Evolutionary conservation across 192 early-diverging fungal genomes (phyloP), one percentile per base, ranked within the genome.

Genomic region (Backusella morwellensis): DNA sequence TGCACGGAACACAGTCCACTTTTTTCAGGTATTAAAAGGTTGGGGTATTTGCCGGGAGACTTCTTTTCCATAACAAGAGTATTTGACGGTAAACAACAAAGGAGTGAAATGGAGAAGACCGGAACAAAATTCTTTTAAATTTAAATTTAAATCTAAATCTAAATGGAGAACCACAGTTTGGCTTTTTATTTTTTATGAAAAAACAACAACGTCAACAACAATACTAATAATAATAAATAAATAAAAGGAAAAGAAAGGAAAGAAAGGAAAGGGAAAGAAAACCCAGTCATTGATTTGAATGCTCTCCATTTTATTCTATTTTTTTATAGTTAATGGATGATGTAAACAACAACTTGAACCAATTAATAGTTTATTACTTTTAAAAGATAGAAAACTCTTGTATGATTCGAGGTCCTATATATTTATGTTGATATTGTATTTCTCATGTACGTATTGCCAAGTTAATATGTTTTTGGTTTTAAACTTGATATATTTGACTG

Each of bases 301-400:
- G 26, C 56, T 29, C 56, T 26, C 9, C 26, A 59, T 59, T 59
- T 59, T 59, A 29, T 26, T 59, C 0, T 59, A 5, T 26, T 29
- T 63, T 63, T 63, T 63, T 63, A 59, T 63, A 29, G 56, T 63
- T 63, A 63, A 23, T 26, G 9, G 56, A 63, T 63, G 56, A 63
- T 63, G 56, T 29, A 63, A 63, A 63, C 56, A 59, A 8, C 11
- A 59, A 26, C 21, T 59, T 59, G 23, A 14, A 29, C 56, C 56
- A 59, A 59, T 59, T 63, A 32, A 63, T 63, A 9, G 8, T 29
- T 63, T 14, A 63, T 29, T 63, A 23, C 11, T 26, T 63, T 63
- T 63, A 14, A 63, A 63, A 63, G 19, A 29, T 23, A 29, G 23
- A 59, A 23, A 59, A 59, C 11, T 26, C 23, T 59, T 59, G 56